Conservation (phyloP, 495 filamentous ascomycete genomes). For the Evansstolkia leycettana region DNA sequence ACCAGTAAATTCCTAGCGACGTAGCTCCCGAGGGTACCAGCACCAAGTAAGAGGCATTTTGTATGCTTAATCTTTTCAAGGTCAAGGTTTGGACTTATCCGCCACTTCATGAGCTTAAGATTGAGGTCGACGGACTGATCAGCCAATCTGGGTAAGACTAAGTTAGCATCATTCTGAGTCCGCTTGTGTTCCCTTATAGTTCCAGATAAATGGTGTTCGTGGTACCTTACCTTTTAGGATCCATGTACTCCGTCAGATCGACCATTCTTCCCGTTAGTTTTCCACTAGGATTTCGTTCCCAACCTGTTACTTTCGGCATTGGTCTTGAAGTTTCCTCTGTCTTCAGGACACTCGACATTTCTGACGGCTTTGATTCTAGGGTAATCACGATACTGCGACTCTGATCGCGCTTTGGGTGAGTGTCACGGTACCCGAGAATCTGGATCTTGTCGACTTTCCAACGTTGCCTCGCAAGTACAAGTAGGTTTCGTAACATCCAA, state of each 20-base stretch:
- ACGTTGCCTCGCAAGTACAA: slow-evolving; percentile 72
- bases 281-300: slow-evolving; percentile 71
- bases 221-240: slow-evolving; percentile 50
- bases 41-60: slow-evolving; percentile 86
- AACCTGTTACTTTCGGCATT: slow-evolving; percentile 84
- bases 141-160: slow-evolving; percentile 67
- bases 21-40: slow-evolving; percentile 88
- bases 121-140: slow-evolving; percentile 97
- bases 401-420: slow-evolving; percentile 59
- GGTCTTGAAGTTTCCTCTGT: slow-evolving; percentile 20
- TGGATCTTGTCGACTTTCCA: slow-evolving; percentile 69
- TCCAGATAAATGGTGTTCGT: neutral
- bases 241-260: slow-evolving; percentile 82
- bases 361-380: slow-evolving; percentile 39
- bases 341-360: slow-evolving; percentile 10
- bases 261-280: slow-evolving; percentile 66
- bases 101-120: slow-evolving; percentile 97
- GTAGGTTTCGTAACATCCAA: slow-evolving; percentile 84
- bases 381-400: slow-evolving; percentile 67
- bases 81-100: slow-evolving; percentile 77
- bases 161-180: neutral
- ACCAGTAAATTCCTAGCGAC: slow-evolving; percentile 78
- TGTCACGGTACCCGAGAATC: slow-evolving; percentile 83
- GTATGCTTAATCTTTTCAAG: slow-evolving; percentile 83
- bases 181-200: too few relatives aligned